A percentile compares a stretch with the other conserved stretches of the same genome.
Evolutionary conservation across 2,329 filamentous ascomycete genomes (phyloP).

Genomic region (Penicillium sp.): DNA sequence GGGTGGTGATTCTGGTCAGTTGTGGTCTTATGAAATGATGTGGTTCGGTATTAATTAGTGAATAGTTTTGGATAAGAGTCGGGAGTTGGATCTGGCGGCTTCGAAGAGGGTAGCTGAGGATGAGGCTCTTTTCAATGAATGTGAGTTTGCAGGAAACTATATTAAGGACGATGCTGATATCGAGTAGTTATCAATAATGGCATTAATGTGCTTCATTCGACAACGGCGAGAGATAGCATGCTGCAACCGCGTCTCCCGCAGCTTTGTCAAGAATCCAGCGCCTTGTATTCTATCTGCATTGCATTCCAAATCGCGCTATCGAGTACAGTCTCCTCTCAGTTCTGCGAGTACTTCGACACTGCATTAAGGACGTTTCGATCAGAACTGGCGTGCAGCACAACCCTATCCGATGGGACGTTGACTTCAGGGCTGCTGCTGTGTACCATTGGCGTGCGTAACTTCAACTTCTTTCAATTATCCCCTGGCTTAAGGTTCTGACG

Average conservation of each 20-base stretch:
- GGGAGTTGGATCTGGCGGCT: not conserved
- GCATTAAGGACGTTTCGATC: constrained; percentile 28
- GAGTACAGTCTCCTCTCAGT: constrained; percentile 13
- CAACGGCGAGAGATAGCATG: constrained; percentile 21
- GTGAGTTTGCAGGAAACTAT: constrained; percentile 10
- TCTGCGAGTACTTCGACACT: constrained; percentile 30
- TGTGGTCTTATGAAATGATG: not conserved
- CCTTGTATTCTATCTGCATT: constrained; percentile 31
- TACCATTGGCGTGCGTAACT: constrained; percentile 30
- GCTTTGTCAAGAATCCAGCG: constrained; percentile 25
- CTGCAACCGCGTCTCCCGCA: constrained; percentile 19
- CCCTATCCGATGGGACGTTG: constrained; percentile 29
- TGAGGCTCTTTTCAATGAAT: constrained; percentile 24
- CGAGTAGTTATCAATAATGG: constrained; percentile 26
- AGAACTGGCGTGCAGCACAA: constrained; percentile 24
- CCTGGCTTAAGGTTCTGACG: constrained; percentile 1
- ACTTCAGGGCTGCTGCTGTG: constrained; percentile 32
- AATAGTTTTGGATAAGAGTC: not conserved
- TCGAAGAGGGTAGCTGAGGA: constrained; percentile 6
- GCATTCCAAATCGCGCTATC: constrained; percentile 28
- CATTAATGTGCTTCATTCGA: constrained; percentile 30
- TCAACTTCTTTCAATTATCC: not conserved
- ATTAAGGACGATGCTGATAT: not conserved
- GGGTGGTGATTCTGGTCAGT: constrained; percentile 3
- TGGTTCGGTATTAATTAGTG: not conserved